Conservation (phyloP, 2,329 filamentous ascomycete species). For the Tolypocladium paradoxum region DNA sequence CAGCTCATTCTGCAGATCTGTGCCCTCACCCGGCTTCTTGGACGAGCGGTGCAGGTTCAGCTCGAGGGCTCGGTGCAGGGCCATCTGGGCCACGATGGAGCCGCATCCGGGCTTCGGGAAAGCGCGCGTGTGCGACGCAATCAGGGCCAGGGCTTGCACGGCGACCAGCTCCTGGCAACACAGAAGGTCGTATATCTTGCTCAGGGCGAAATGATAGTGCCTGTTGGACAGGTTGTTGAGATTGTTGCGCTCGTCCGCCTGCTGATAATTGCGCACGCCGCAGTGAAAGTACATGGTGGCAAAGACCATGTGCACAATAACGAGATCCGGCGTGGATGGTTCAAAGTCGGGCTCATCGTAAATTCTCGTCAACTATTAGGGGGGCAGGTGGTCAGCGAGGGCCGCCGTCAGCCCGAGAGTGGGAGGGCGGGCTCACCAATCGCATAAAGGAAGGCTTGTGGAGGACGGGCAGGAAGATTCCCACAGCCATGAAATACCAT, state of each 20-base stretch:
- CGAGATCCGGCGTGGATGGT: slow-evolving; percentile 52
- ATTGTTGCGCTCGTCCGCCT: slow-evolving; percentile 39
- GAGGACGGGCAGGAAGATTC: slow-evolving; percentile 64
- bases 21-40: slow-evolving; percentile 34
- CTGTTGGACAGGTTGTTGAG: slow-evolving; percentile 58
- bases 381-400: background rate
- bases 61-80: slow-evolving; percentile 61
- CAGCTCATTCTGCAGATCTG: slow-evolving; percentile 59
- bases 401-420: too few relatives aligned
- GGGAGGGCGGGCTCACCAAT: slow-evolving; percentile 37
- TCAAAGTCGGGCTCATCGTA: slow-evolving; percentile 59
- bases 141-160: slow-evolving; percentile 62
- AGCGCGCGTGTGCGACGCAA: slow-evolving; percentile 61
- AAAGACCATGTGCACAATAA: slow-evolving; percentile 69
- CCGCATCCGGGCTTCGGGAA: slow-evolving; percentile 73
- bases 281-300: slow-evolving; percentile 70
- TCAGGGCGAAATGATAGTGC: slow-evolving; percentile 68
- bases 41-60: slow-evolving; percentile 64
- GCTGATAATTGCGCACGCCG: slow-evolving; percentile 55
- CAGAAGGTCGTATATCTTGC: slow-evolving; percentile 55
- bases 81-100: slow-evolving; percentile 54
- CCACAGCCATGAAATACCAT: slow-evolving; percentile 66
- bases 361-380: slow-evolving; percentile 44
- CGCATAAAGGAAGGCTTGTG: slow-evolving; percentile 64
- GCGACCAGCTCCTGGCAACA: slow-evolving; percentile 52